A percentile compares a stretch with the other conserved stretches of the same genome.
Conservation (phyloP, 495 filamentous ascomycete genomes). For the Haplographium delicatum region DNA sequence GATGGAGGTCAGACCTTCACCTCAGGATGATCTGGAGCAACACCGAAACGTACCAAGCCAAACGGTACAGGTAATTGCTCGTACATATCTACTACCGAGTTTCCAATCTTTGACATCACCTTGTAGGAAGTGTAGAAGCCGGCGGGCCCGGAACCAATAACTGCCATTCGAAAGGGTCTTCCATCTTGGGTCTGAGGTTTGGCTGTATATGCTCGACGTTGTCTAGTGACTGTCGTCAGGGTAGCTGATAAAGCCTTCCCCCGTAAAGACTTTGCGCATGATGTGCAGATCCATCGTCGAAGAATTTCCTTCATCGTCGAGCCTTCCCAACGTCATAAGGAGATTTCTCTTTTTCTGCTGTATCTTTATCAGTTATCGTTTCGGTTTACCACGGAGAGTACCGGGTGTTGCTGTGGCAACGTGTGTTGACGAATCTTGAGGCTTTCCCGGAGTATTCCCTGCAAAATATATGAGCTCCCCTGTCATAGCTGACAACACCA, state of each 20-base stretch:
- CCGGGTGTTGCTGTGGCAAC: constrained; percentile 13
- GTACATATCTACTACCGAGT: constrained; percentile 88
- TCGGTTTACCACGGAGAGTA: too few relatives aligned
- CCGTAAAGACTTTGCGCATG: constrained; percentile 10
- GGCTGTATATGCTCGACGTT: constrained; percentile 17
- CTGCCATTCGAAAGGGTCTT: constrained; percentile 67
- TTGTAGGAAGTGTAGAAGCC: constrained; percentile 92
- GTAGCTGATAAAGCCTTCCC: background rate
- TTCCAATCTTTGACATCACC: constrained; percentile 64
- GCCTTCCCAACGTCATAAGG: constrained; percentile 16
- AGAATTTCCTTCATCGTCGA: constrained; percentile 16
- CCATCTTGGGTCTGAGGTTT: constrained; percentile 30
- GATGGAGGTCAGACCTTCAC: constrained; percentile 66
- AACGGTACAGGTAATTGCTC: constrained; percentile 89
- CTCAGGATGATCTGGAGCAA: constrained; percentile 95
- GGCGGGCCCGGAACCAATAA: constrained; percentile 92
- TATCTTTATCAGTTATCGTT: constrained; percentile 6
- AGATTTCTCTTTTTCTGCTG: constrained; percentile 17
- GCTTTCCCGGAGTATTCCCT: background rate
- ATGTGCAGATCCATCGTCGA: constrained; percentile 17
- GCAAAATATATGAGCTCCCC: constrained; percentile 4
- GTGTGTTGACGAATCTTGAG: background rate
- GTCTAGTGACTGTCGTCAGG: background rate
- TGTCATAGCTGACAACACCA: constrained; percentile 11
- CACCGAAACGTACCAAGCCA: constrained; percentile 86